Evolutionary conservation across 495 filamentous ascomycete genomes (phyloP).

Genomic region (Neurospora intermedia): DNA sequence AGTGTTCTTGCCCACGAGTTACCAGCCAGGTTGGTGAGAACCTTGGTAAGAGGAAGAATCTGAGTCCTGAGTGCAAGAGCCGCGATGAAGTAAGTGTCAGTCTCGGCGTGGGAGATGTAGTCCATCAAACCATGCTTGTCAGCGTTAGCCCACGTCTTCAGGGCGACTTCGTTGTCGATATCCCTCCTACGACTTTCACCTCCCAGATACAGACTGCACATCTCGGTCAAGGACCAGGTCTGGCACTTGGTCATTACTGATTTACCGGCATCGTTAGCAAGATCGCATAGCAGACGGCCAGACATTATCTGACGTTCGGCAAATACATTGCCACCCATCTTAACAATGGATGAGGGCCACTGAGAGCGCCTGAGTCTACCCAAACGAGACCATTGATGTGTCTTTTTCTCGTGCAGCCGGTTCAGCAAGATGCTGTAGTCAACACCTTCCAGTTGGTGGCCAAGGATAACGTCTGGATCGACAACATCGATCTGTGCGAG

Average conservation of each 20-base stretch:
- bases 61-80: conserved; percentile 80
- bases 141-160: conserved; percentile 79
- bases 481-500: conserved; percentile 74
- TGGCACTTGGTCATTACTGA: conserved; percentile 95
- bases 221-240: conserved; percentile 94
- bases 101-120: conserved; percentile 82
- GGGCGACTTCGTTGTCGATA: conserved; percentile 72
- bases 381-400: conserved; percentile 83
- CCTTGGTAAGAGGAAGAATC: conserved; percentile 86
- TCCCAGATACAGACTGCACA: conserved; percentile 78
- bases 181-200: conserved; percentile 62
- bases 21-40: conserved; percentile 90
- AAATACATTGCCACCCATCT: conserved; percentile 78
- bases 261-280: conserved; percentile 94
- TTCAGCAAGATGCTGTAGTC: conserved; percentile 86
- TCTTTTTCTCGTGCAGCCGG: conserved; percentile 81
- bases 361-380: conserved; percentile 71
- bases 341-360: conserved; percentile 85
- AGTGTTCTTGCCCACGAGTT: conserved; percentile 97
- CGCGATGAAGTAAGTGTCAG: conserved; percentile 91
- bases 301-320: conserved; percentile 81
- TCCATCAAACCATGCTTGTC: conserved; percentile 76
- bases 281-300: conserved; percentile 84
- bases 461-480: conserved; percentile 89
- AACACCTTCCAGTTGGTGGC: conserved; percentile 93